These are phyloP conservation scores for Phlyctochytrium planicorne DNA, from an alignment of 192 early-diverging fungal species.

Conservation along the genomic window DNA sequence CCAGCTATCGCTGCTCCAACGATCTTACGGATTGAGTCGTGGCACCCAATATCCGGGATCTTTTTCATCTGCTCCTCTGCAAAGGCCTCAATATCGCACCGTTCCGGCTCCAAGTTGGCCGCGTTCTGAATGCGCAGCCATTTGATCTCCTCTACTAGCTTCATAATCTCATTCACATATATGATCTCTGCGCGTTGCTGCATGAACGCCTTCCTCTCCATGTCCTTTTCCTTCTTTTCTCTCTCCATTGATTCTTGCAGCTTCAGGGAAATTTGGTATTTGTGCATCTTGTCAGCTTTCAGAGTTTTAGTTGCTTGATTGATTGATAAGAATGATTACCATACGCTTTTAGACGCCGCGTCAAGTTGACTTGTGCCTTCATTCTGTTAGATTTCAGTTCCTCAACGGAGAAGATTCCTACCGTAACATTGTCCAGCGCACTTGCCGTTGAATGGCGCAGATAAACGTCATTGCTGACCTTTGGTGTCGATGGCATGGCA, in stretches of 20 bases:
- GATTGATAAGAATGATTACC: too few relatives aligned
- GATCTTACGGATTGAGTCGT: background rate
- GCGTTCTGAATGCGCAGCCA: slow-evolving; percentile 8
- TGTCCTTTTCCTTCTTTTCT: background rate
- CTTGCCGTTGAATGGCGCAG: background rate
- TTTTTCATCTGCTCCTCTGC: background rate
- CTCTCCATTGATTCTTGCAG: slow-evolving; percentile 11
- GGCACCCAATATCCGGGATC: background rate
- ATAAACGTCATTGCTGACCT: background rate
- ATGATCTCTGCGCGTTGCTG: slow-evolving; percentile 24
- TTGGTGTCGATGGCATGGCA: background rate
- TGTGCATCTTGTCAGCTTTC: background rate
- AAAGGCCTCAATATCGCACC: background rate
- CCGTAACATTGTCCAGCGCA: background rate
- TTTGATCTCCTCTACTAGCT: slow-evolving; percentile 5
- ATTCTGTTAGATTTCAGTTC: background rate
- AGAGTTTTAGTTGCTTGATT: too few relatives aligned
- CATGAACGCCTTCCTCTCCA: slow-evolving; percentile 11
- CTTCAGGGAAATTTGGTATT: slow-evolving; percentile 11
- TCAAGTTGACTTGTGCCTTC: background rate
- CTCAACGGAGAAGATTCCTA: background rate
- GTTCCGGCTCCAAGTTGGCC: background rate
- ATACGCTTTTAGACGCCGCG: background rate
- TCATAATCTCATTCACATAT: slow-evolving; percentile 19
- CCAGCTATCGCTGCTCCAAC: too few relatives aligned